These are phyloP conservation scores for Neurospora crassa DNA, from an alignment of 2,329 filamentous ascomycete species.

Conservation along the genomic window DNA sequence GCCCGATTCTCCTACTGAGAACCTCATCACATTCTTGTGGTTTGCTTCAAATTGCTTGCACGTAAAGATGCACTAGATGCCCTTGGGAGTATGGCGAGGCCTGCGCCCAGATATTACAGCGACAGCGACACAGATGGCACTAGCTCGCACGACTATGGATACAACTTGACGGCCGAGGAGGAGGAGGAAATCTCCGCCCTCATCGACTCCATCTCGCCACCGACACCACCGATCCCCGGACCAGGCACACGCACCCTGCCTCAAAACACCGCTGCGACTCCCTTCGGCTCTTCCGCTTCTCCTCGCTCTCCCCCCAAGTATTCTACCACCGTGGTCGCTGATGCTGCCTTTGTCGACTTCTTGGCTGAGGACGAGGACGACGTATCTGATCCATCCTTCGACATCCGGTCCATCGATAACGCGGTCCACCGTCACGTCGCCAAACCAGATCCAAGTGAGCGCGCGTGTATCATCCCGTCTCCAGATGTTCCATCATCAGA, in stretches of 20 bases:
- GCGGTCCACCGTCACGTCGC: constrained; percentile 4
- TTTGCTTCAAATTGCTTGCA: not conserved
- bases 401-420: not conserved
- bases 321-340: not conserved
- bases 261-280: not conserved
- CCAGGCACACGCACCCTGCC: not conserved
- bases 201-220: constrained; percentile 10
- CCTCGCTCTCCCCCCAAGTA: not conserved
- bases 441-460: not conserved
- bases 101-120: constrained; percentile 7
- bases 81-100: constrained; percentile 11
- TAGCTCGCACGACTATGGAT: constrained; percentile 31
- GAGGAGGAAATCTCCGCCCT: constrained; percentile 30
- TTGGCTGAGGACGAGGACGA: not conserved
- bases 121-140: constrained; percentile 23
- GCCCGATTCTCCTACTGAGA: not conserved
- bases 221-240: constrained; percentile 4
- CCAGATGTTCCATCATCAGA: not conserved
- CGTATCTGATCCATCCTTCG: constrained; percentile 1
- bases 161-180: constrained; percentile 37
- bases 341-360: not conserved
- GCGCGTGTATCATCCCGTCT: not conserved
- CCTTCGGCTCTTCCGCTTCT: constrained; percentile 1
- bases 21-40: not conserved
- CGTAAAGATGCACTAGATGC: not conserved